Percentiles rank a stretch among this genome's conserved stretches.
phyloP scores from a whole-genome alignment of 129 eudicot species.

The Artemisia tridentata region DNA sequence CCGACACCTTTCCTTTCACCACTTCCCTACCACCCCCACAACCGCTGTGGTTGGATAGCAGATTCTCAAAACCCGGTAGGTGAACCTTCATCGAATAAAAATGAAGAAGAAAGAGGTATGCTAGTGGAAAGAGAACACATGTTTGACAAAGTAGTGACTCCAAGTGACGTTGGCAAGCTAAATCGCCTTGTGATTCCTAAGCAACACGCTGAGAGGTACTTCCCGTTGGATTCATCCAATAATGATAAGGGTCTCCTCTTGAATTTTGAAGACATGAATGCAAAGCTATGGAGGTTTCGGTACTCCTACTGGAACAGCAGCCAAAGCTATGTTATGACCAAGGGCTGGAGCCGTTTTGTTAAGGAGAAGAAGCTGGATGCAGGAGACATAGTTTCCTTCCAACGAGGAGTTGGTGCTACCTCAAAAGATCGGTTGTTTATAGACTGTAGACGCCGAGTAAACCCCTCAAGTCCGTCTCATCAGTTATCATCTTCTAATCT shows the following conservation, averaged over 20 bases:
- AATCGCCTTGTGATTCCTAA: slow-evolving; percentile 83
- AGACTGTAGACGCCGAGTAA: slow-evolving; percentile 79
- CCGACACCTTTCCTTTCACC: slow-evolving; percentile 14
- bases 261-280: slow-evolving; percentile 70
- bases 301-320: slow-evolving; percentile 96
- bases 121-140: slow-evolving; percentile 66
- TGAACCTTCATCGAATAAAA: slow-evolving; percentile 10
- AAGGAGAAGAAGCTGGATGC: slow-evolving; percentile 84
- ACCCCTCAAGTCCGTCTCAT: slow-evolving; percentile 20
- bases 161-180: slow-evolving; percentile 91
- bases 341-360: slow-evolving; percentile 92
- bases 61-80: slow-evolving; percentile 12
- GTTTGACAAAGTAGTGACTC: slow-evolving; percentile 91
- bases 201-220: slow-evolving; percentile 84
- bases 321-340: slow-evolving; percentile 94
- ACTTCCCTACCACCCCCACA: slow-evolving; percentile 12
- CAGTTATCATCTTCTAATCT: slow-evolving; percentile 23
- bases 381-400: slow-evolving; percentile 80
- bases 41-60: neutral
- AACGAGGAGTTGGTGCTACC: slow-evolving; percentile 64
- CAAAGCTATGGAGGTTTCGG: slow-evolving; percentile 82
- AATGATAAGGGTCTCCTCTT: slow-evolving; percentile 64
- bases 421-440: slow-evolving; percentile 71
- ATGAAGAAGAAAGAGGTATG: slow-evolving; percentile 10
- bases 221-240: slow-evolving; percentile 67